phyloP scores from a whole-genome alignment of 2,329 filamentous ascomycete species.

The Chaetoscypha palmicola region DNA sequence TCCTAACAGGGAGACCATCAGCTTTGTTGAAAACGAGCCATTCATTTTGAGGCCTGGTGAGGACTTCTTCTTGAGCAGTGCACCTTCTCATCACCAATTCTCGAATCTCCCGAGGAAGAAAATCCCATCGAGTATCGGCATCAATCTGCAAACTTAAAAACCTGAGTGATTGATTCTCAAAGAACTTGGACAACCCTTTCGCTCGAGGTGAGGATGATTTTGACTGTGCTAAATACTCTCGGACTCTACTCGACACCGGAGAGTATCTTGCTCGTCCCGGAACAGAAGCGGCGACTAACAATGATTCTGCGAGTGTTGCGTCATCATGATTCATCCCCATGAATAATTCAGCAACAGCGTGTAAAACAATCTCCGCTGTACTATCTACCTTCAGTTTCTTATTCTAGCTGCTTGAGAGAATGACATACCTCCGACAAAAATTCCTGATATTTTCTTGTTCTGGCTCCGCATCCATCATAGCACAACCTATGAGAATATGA shows the following conservation, averaged over 20 bases:
- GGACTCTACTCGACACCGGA: constrained; percentile 13
- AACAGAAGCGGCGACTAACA: constrained; percentile 18
- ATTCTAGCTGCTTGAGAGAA: not conserved
- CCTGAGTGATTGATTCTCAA: constrained; percentile 36
- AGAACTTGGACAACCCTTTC: constrained; percentile 15
- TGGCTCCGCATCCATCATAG: constrained; percentile 18
- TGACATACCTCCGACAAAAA: constrained; percentile 22
- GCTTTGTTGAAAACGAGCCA: constrained; percentile 20
- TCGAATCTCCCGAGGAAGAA: constrained; percentile 39
- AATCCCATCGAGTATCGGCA: constrained; percentile 45
- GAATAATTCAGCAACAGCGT: constrained; percentile 16
- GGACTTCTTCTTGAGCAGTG: constrained; percentile 32
- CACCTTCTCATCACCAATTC: constrained; percentile 40
- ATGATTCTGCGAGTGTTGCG: constrained; percentile 34
- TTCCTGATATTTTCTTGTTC: constrained; percentile 16
- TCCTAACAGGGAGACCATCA: constrained; percentile 13
- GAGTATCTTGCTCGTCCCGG: constrained; percentile 3
- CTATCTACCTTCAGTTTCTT: constrained; percentile 4
- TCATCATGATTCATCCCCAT: constrained; percentile 27
- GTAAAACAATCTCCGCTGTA: constrained; percentile 18
- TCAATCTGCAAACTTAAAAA: constrained; percentile 43
- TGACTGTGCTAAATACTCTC: constrained; percentile 15
- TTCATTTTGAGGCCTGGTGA: constrained; percentile 19
- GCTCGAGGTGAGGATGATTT: constrained; percentile 33
- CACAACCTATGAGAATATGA: constrained; percentile 20